Base-by-base conservation (phyloP, 169 alveolate genomes). In the Cryptosporidium sp. region DNA sequence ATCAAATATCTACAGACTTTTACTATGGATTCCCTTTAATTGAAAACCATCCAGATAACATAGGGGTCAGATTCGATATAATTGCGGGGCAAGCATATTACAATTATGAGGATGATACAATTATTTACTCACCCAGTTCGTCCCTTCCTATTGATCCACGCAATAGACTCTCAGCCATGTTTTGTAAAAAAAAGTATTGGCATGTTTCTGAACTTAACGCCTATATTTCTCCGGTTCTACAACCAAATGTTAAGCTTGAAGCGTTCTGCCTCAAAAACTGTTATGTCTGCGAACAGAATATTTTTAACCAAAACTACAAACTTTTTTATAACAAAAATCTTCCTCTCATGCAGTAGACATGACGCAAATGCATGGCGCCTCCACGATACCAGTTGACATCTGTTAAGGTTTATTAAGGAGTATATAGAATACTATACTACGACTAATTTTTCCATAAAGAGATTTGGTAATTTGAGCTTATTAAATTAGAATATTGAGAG, bases 271-370 rank as follows among this genome's bases (percentile, higher is more conserved):
- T 80, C 37, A 37, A 59, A 23, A 59, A 80, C 16, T 80, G 89
- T 35, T 80, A 59, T 29, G n/a, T 80, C 1, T 80, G 89, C n/a
- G 89, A 80, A 41, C 51, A 33, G 12, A 37, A 16, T 9, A 21
- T 62, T 35, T 35, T 62, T 23, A 48, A 67, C 29, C 21, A 26
- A 45, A 65, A 59, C 16, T 31, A 58, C 3, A 67, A 26, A 41
- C 75, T 62, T 8, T 80, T 80, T 31, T 80, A 80, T 18, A 80
- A 80, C 62, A 80, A 65, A 80, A 80, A 80, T 80, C 75, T 80
- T 21, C 75, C 75, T 41, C n/a, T 80, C 71, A 65, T 65, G 71
- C 71, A 48, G 0, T 31, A 73, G 86, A 73, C 86, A 59, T 7
- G n/a, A 73, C 86, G 86, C 7, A 6, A n/a, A 29, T 0, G 86